Base-by-base conservation (phyloP, 73 alveolate genomes). In the Paramecium sonneborni region DNA sequence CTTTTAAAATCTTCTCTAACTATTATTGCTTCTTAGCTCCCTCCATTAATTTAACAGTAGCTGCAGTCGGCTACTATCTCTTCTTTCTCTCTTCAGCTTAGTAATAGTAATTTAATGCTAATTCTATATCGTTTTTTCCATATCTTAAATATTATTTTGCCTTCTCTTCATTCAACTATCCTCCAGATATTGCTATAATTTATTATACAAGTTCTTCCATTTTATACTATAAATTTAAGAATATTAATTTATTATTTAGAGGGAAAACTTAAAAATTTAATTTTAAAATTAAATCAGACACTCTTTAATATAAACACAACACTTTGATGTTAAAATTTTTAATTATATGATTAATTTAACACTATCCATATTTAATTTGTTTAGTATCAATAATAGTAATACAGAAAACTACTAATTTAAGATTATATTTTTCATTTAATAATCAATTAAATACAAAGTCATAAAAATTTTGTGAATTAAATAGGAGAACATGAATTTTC, bases 101-200 rank as follows among this genome's bases (percentile, higher is more conserved):
- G 34, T 35, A 74, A 35, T 5, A 35, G n/a, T 74, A 74, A 34
- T 74, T 74, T 43, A 74, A 35, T 15, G 87, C 87, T 32, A 32
- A 30, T 35, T 74, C 87, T 15, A 74, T 4, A 15, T 74, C 58
- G 15, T 35, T 35, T 74, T 43, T 74, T 11, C 67, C 57, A 14
- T 43, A 74, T 74, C 28, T 15, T 21, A 74, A 74, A 74, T 74
- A 74, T 74, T 34, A 32, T n/a, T 74, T 32, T 12, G 87, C 87
- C 34, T 74, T 30, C 18, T 28, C 34, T 10, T 14, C 37, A 3
- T 35, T 35, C 18, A 74, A 1, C 20, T 34, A 24, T 35, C 57
- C 57, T 21, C 46, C 46, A 11, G 87, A 30, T 4, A 74, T 21
- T 74, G 39, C 87, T 0, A 74, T 35, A 62, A 74, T 74, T 8